Conservation (phyloP, 78 protist species). For the Chrysochromulina parva region DNA sequence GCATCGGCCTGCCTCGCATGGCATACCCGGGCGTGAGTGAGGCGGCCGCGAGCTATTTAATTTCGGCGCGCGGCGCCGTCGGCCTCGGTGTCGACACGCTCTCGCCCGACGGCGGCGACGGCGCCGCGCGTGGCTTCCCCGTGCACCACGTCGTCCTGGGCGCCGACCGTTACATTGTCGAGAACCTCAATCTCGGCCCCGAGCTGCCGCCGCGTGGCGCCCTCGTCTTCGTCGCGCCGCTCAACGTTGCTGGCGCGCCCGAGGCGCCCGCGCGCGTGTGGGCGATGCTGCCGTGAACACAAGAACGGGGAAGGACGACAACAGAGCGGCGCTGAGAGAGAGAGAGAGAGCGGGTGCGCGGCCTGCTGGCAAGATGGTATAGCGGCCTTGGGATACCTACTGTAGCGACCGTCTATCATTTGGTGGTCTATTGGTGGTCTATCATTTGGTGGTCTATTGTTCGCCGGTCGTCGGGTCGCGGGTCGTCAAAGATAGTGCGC, state of each 20-base stretch:
- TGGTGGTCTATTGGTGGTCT: too few relatives aligned
- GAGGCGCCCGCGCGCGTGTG: neutral
- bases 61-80: neutral
- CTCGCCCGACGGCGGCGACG: neutral
- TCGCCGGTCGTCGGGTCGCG: too few relatives aligned
- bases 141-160: neutral
- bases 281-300: neutral
- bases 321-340: too few relatives aligned
- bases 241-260: neutral
- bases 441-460: too few relatives aligned
- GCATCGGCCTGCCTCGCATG: neutral
- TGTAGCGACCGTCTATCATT: too few relatives aligned
- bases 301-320: too few relatives aligned
- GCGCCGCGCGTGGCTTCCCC: neutral
- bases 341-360: too few relatives aligned
- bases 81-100: neutral
- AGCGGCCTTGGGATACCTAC: too few relatives aligned
- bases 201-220: neutral
- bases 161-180: neutral
- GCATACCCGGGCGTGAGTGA: neutral
- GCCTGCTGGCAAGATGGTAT: too few relatives aligned
- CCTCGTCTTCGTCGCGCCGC: neutral
- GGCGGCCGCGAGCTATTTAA: neutral
- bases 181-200: neutral
- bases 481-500: too few relatives aligned